Evolutionary conservation across 2,329 filamentous ascomycete species (phyloP), one percentile per base, ranked within the genome.

Genomic region (Lachnellula hyalina): DNA sequence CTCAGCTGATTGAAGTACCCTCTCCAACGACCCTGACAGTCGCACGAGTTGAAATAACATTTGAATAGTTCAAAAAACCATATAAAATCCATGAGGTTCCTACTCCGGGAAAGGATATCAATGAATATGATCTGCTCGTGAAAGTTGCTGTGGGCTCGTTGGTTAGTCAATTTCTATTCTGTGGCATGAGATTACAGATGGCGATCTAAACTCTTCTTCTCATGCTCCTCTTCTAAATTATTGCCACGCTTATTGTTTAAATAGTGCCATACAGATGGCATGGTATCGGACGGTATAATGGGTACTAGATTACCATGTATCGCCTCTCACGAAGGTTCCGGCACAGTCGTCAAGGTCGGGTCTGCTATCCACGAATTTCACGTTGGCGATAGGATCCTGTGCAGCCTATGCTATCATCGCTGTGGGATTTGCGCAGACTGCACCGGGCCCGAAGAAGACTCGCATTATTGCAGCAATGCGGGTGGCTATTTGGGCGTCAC

Each of bases 251-350:
- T 9, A 32, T 32, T 32, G 4, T 32, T 32, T 12, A 3, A 32
- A 11, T 12, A 32, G 28, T 85, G 82, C 70, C 82, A 86, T 70
- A 85, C 83, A 0, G 82, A 85, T 69, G 68, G 68, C 57, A 81
- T 84, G 77, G 79, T 83, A 4, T 61, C 64, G 6, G 63, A 71
- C 2, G 82, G 82, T 47, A 67, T 74, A 46, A 77, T 84, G 65
- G 67, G 65, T 6, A 73, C 74, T 0, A 53, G 66, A 3, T 71
- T 84, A 1, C 81, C 82, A 0, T 72, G 74, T 54, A 83, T 74
- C 8, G 78, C 73, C 6, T 84, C 78, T 56, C 57, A 67, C 34
- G 65, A 68, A 57, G 64, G 65, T 9, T 51, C 65, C 11, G 63
- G 65, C 6, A 66, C 56, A 1, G 66, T 74, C 1, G 64, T 68